Evolutionary conservation across 1,139 yeast species (phyloP), one percentile per base, ranked within the genome.

Genomic region (Meyerozyma sp.): DNA sequence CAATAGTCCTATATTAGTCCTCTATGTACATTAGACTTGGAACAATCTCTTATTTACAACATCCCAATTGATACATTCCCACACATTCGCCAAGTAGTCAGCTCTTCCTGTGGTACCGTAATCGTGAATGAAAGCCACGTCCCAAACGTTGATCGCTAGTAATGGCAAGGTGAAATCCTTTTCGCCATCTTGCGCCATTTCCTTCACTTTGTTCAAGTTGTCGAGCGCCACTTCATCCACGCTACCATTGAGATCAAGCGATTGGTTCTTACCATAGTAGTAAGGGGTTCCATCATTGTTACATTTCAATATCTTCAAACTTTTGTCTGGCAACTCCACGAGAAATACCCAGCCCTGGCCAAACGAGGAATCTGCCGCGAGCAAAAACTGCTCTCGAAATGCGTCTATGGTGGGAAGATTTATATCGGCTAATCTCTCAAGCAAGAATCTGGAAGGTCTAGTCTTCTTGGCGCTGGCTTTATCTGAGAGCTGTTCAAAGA

Each of bases 221-320:
- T 73, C 72, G 52, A 65, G 81, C 49, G 78, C 81, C 4, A 66
- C 67, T 47, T 77, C 77, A 46, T 75, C 78, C 30, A 85, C 73
- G 10, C 87, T 81, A 11, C 85, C 82, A 62, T 86, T 89, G 56
- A 93, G 70, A 61, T 91, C 97, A 41, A 82, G 65, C 4, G 77
- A 63, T 66, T 89, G 95, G 57, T 83, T 79, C 54, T 91, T 82
- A 36, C 85, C 83, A 59, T 79, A 81, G 55, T 81, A 81, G 61
- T 87, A 88, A 23, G 98, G 98, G 1, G 97, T 81, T 41, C 98
- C 98, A 50, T 94, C 93, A 59, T 88, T 84, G 63, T 86, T 81
- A 53, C 90, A 75, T 43, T 79, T 72, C 46, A 85, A 58, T 28
- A 90, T 73, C 46, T 75, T 77, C 42, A 93, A 68, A 36, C 77